Evolutionary conservation across 2,329 filamentous ascomycete species (phyloP), one percentile per base, ranked within the genome.

Genomic region (Fusarium kyushuense): DNA sequence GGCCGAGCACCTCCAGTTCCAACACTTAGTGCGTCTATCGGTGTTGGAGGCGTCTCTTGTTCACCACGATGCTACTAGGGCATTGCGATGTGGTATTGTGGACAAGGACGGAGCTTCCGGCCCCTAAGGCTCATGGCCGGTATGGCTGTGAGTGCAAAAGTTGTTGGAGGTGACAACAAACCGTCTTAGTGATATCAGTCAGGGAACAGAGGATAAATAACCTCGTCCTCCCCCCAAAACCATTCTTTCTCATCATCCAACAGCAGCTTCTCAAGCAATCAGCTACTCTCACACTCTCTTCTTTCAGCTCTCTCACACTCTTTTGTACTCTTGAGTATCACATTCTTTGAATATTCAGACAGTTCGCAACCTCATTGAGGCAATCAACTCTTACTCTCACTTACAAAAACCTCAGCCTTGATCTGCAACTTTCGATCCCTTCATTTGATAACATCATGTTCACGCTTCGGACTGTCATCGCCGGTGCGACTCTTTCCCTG

Each of bases 401-500:
- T 51, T 33, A 45, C 40, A 58, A 58, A 35, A 62, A 54, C 47
- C 41, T 51, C 42, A 61, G 41, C 42, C 57, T 48, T 19, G 47
- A 59, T 35, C 47, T 59, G 59, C 63, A 67, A 51, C 53, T 63
- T n/a, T 66, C 61, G 29, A 43, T 56, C 51, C 63, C 19, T 55
- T 69, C 62, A 41, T 63, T 58, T 61, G 38, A 65, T 23, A 52
- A 56, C 47, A 60, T 32, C 47, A 70, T 72, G 65, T 58, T 64
- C 65, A 72, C 72, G 25, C 59, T 74, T 55, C 63, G 61, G 54
- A 58, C 65, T 61, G 19, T 80, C 54, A 76, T 76, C 59, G 79
- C 79, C 48, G 67, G 79, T 58, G 80, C 78, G 74, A 79, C 79
- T 19, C 71, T 81, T 53, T 75, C 80, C 46, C 65, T 84, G 61